A percentile compares a stretch with the other conserved stretches of the same genome.
Evolutionary conservation across 1,139 yeast species (phyloP).

Genomic region (Saccharomycopsis phalli): DNA sequence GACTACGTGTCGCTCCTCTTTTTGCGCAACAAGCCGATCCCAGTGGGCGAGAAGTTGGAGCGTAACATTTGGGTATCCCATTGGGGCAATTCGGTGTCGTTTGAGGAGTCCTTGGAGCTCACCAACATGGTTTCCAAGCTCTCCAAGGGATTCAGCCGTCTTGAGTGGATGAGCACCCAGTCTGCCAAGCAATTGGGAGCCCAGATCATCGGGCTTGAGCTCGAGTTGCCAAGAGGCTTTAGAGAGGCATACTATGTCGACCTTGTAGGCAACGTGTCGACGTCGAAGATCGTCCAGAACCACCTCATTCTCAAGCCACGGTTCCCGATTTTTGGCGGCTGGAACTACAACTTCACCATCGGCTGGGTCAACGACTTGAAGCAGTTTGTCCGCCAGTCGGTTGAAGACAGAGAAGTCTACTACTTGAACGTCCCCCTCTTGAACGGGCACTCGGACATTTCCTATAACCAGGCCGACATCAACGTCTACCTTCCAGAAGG

Average conservation of each 20-base stretch:
- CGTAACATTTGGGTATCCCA: constrained; percentile 83
- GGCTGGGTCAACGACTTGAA: constrained; percentile 73
- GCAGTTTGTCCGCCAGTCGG: constrained; percentile 39
- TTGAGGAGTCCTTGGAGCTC: constrained; percentile 81
- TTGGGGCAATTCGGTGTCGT: constrained; percentile 53
- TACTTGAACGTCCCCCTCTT: constrained; percentile 62
- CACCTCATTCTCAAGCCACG: constrained; percentile 69
- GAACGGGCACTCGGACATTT: constrained; percentile 60
- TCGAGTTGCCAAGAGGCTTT: constrained; percentile 40
- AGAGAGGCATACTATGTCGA: constrained; percentile 73
- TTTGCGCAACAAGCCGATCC: constrained; percentile 59
- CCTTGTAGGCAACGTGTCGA: constrained; percentile 90
- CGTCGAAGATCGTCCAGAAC: constrained; percentile 45
- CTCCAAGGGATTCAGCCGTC: constrained; percentile 63
- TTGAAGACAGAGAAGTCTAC: constrained; percentile 42
- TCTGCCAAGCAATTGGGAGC: constrained; percentile 24
- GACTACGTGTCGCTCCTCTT: constrained; percentile 43
- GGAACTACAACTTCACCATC: constrained; percentile 92
- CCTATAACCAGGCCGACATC: constrained; percentile 55
- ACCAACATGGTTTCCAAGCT: constrained; percentile 69
- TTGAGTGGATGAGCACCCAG: constrained; percentile 53
- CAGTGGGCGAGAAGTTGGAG: constrained; percentile 48
- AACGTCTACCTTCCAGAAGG: constrained; percentile 83
- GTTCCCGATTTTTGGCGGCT: constrained; percentile 89
- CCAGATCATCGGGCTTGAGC: constrained; percentile 37